A percentile compares a stretch with the other conserved stretches of the same genome.
phyloP scores from a whole-genome alignment of 768 basidiomycete species.

The Rhodotorula sphaerocarpa region DNA sequence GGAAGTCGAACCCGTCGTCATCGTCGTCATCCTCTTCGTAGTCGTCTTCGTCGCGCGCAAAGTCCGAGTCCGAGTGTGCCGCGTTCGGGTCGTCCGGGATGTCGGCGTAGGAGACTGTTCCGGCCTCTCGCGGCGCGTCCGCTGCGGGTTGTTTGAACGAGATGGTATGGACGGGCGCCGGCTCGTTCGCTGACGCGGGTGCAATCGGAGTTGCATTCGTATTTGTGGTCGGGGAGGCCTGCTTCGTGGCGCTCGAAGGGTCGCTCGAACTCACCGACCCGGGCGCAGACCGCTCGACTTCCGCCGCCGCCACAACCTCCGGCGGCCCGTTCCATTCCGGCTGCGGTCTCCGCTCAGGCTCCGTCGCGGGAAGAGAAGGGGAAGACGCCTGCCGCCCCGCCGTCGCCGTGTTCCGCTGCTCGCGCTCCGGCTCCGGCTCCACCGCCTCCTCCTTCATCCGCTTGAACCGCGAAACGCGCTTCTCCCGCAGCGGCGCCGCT shows the following conservation, averaged over 20 bases:
- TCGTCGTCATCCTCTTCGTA: conserved; percentile 14
- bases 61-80: not conserved
- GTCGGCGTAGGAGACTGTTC: conserved; percentile 20
- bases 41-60: not conserved
- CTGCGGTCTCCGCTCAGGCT: too few species aligned
- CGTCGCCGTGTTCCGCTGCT: not conserved
- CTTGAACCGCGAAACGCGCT: conserved; percentile 10
- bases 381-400: too few species aligned
- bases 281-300: too few species aligned
- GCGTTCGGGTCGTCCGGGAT: conserved; percentile 16
- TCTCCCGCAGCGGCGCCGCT: not conserved
- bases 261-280: too few species aligned
- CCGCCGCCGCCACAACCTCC: not conserved
- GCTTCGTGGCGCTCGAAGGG: conserved; percentile 10
- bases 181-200: not conserved
- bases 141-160: conserved; percentile 14
- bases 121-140: not conserved
- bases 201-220: too few species aligned
- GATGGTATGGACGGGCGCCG: conserved; percentile 30
- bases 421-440: not conserved
- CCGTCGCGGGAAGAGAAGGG: too few species aligned
- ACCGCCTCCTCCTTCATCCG: conserved; percentile 7
- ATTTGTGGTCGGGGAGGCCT: too few species aligned
- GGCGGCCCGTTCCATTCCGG: not conserved
- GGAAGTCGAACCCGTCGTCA: not conserved